These are phyloP conservation scores for Gracilaria domingensis DNA, from an alignment of 23 red algal species.

Conservation along the genomic window DNA sequence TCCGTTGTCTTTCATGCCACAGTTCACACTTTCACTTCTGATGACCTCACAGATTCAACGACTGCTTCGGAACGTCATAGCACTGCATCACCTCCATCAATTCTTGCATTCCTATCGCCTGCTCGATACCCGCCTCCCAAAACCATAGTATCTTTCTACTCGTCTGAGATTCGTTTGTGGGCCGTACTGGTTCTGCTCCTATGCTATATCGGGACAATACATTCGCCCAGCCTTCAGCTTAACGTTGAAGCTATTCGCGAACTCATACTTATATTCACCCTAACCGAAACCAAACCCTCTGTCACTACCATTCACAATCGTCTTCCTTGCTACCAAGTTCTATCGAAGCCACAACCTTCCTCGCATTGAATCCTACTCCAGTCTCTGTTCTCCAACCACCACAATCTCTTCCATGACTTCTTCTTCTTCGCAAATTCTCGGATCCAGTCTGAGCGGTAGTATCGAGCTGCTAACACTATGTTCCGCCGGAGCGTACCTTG, in stretches of 20 bases:
- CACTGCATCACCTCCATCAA: background rate
- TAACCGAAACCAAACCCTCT: background rate
- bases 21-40: background rate
- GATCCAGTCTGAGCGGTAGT: constrained; percentile 42
- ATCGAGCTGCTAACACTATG: constrained; percentile 52
- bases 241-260: background rate
- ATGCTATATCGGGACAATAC: background rate
- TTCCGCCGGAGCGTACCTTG: constrained; percentile 32
- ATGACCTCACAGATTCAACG: background rate
- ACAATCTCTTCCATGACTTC: background rate
- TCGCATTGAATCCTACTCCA: background rate
- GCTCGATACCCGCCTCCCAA: background rate
- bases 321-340: background rate
- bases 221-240: background rate
- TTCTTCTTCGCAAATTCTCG: constrained; percentile 9
- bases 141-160: background rate
- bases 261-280: background rate
- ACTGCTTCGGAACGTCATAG: background rate
- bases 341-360: background rate
- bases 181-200: background rate
- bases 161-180: background rate
- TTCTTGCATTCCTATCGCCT: background rate
- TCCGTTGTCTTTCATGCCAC: background rate
- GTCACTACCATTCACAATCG: background rate
- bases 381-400: background rate